These are phyloP conservation scores for Penicillium maclennaniae DNA, from an alignment of 495 filamentous ascomycete genomes.

Conservation along the genomic window DNA sequence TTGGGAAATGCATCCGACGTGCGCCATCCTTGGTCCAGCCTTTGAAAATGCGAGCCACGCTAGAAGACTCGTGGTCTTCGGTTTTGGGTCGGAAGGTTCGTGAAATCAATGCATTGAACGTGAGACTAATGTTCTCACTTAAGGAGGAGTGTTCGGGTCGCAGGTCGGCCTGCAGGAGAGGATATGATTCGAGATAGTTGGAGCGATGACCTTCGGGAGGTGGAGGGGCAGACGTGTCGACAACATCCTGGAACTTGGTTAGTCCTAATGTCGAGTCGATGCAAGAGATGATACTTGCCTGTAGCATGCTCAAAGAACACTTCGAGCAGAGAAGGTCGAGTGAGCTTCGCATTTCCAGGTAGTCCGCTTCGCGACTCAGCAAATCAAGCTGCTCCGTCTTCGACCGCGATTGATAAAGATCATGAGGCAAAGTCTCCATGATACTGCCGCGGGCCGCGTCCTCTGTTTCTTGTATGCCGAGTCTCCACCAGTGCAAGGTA, in stretches of 20 bases:
- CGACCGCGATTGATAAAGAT: slow-evolving; percentile 12
- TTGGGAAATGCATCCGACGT: slow-evolving; percentile 11
- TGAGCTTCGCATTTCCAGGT: slow-evolving; percentile 35
- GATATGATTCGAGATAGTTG: slow-evolving; percentile 62
- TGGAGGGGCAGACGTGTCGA: slow-evolving; percentile 61
- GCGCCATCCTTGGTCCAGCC: slow-evolving; percentile 12
- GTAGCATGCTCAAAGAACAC: slow-evolving; percentile 25
- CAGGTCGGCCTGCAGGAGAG: slow-evolving; percentile 53
- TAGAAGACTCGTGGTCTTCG: slow-evolving; percentile 19
- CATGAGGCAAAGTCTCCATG: slow-evolving; percentile 6
- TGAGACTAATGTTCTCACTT: slow-evolving; percentile 31
- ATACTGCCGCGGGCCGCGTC: slow-evolving; percentile 15
- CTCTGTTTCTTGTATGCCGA: slow-evolving; percentile 37
- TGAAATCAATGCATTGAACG: slow-evolving; percentile 33
- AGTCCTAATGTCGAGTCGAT: slow-evolving; percentile 10
- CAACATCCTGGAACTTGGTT: slow-evolving; percentile 34
- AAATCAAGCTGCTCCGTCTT: slow-evolving; percentile 27
- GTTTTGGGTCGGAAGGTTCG: slow-evolving; percentile 31
- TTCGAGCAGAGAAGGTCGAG: slow-evolving; percentile 35
- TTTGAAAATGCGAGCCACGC: slow-evolving; percentile 26
- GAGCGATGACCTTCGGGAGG: slow-evolving; percentile 54
- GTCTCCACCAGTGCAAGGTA: slow-evolving; percentile 36
- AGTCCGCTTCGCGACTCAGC: slow-evolving; percentile 24
- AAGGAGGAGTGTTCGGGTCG: slow-evolving; percentile 39
- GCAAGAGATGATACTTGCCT: slow-evolving; percentile 21